Conservation (phyloP, 805 yeast genomes). For the Ogataea naganishii region DNA sequence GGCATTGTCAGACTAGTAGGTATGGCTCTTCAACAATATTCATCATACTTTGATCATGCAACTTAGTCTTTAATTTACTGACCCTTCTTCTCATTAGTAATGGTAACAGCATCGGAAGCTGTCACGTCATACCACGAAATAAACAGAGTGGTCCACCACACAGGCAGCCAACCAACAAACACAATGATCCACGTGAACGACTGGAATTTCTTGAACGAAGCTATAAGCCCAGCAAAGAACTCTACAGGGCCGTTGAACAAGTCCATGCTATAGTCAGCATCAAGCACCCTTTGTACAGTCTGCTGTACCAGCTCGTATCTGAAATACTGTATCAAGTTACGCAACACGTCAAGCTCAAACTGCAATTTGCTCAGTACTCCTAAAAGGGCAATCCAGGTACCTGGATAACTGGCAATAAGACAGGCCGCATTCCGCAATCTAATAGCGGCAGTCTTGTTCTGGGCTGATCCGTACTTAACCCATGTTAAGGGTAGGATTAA, state of each 20-base stretch:
- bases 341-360: slow-evolving; percentile 19
- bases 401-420: slow-evolving; percentile 24
- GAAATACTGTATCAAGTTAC: slow-evolving; percentile 24
- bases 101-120: slow-evolving; percentile 3
- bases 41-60: slow-evolving; percentile 1
- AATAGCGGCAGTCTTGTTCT: neutral
- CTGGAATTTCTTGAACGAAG: slow-evolving; percentile 60
- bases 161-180: slow-evolving; percentile 72
- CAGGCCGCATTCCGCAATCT: slow-evolving; percentile 14
- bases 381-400: slow-evolving; percentile 15
- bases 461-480: slow-evolving; percentile 28
- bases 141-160: slow-evolving; percentile 44
- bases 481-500: slow-evolving; percentile 70
- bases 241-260: slow-evolving; percentile 26
- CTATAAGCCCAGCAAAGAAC: slow-evolving; percentile 42
- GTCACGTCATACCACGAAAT: slow-evolving; percentile 17
- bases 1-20: no score
- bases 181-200: slow-evolving; percentile 84
- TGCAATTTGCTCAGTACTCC: slow-evolving; percentile 16
- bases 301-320: slow-evolving; percentile 7
- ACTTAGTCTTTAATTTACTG: slow-evolving; percentile 1
- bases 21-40: neutral
- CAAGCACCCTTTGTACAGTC: slow-evolving; percentile 10
- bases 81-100: slow-evolving; percentile 6
- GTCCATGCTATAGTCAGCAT: slow-evolving; percentile 5